phyloP scores from a whole-genome alignment of 2,329 filamentous ascomycete species.

The Pochonia chlamydosporia region DNA sequence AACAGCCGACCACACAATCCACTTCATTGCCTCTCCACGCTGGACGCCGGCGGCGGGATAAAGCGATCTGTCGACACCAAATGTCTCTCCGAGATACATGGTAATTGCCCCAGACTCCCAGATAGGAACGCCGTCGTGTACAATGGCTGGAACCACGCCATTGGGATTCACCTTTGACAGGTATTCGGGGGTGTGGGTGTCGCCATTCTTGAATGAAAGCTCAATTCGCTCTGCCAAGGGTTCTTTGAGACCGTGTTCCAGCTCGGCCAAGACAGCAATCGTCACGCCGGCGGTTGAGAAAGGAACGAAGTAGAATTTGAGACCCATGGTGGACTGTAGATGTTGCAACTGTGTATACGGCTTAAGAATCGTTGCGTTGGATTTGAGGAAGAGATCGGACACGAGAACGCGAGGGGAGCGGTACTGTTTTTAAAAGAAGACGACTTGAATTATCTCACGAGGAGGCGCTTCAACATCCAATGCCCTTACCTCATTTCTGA shows the following conservation, averaged over 20 bases:
- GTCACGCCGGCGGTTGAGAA: neutral
- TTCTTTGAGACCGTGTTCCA: neutral
- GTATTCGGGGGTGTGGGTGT: neutral
- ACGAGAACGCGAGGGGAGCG: too few species aligned
- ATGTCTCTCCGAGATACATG: neutral
- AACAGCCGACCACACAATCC: neutral
- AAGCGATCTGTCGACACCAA: neutral
- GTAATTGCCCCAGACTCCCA: neutral
- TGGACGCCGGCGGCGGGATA: neutral
- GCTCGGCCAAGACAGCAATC: neutral
- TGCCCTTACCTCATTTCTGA: too few species aligned
- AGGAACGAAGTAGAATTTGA: neutral
- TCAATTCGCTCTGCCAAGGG: neutral
- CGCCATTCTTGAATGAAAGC: neutral
- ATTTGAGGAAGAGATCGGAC: too few species aligned
- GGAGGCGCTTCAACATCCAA: too few species aligned
- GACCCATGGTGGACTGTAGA: neutral
- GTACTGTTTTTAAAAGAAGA: too few species aligned
- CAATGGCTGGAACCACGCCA: neutral
- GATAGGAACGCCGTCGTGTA: neutral
- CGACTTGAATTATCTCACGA: too few species aligned
- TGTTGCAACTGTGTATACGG: too few species aligned
- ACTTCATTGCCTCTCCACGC: neutral
- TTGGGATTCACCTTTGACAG: neutral
- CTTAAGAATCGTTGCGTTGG: too few species aligned